phyloP scores from a whole-genome alignment of 2,329 filamentous ascomycete species.

The Aspergillus pseudoviridinutans region DNA sequence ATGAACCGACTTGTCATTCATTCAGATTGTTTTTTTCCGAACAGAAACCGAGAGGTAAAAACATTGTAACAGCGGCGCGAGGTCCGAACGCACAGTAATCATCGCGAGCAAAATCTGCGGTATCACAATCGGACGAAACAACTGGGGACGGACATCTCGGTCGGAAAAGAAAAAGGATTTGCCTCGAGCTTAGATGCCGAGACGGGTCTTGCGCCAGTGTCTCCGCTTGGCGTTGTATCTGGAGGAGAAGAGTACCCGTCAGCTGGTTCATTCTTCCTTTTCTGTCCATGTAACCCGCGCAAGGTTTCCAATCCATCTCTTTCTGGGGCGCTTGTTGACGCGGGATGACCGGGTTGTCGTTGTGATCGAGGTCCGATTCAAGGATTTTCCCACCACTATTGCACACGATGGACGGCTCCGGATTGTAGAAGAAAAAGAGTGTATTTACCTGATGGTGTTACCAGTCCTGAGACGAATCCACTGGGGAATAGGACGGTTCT shows the following conservation, averaged over 20 bases:
- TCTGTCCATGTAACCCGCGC: background rate
- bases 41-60: background rate
- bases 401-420: background rate
- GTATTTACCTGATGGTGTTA: slow-evolving; percentile 97
- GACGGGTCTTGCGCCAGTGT: slow-evolving; percentile 99
- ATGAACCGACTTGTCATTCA: slow-evolving; percentile 1
- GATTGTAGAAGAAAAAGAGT: slow-evolving; percentile 3
- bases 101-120: slow-evolving; percentile 19
- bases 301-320: background rate
- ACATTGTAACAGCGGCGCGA: background rate
- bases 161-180: slow-evolving; percentile 42
- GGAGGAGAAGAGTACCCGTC: slow-evolving; percentile 27
- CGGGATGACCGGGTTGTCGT: background rate
- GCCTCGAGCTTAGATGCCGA: slow-evolving; percentile 76
- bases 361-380: background rate
- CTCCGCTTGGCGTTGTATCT: slow-evolving; percentile 99
- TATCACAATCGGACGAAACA: slow-evolving; percentile 27
- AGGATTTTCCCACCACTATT: background rate
- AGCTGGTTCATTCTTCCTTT: slow-evolving; percentile 3
- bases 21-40: background rate
- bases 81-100: slow-evolving; percentile 6
- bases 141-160: slow-evolving; percentile 26
- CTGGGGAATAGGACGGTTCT: slow-evolving; percentile 99
- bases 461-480: slow-evolving; percentile 98
- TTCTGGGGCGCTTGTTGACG: background rate